Percentiles rank a stretch among this genome's conserved stretches.
These are phyloP conservation scores for Hirschfeldia incana DNA, from an alignment of 345 rosid genomes.

Conservation along the genomic window DNA sequence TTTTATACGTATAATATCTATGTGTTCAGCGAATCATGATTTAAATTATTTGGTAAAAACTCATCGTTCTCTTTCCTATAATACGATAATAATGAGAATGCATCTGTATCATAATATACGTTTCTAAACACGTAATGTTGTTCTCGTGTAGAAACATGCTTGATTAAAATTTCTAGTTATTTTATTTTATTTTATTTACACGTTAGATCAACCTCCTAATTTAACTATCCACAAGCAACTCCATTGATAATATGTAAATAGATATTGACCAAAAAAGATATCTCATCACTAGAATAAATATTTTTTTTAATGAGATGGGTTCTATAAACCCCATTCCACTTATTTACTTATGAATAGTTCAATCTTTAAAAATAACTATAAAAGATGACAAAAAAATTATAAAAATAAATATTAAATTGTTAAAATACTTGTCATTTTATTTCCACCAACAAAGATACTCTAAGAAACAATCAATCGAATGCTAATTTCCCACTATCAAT, in stretches of 20 bases:
- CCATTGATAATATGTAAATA: not conserved
- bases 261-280: not conserved
- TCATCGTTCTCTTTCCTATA: conserved; percentile 18
- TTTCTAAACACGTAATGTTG: conserved; percentile 21
- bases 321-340: not conserved
- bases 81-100: conserved; percentile 33
- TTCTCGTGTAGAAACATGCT: conserved; percentile 31
- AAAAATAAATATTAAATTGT: too few species aligned
- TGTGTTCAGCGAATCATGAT: conserved; percentile 1
- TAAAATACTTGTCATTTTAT: too few species aligned
- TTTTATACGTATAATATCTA: not conserved
- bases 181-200: not conserved
- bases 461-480: too few species aligned
- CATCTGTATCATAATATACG: conserved; percentile 17
- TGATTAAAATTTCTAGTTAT: not conserved
- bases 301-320: too few species aligned
- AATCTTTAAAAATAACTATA: too few species aligned
- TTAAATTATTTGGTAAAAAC: not conserved
- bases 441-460: not conserved
- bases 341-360: not conserved
- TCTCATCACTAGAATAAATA: not conserved
- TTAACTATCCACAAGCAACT: not conserved
- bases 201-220: not conserved
- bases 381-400: too few species aligned
- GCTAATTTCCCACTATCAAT: too few species aligned